Evolutionary conservation across 2,329 filamentous ascomycete species (phyloP), one percentile per base, ranked within the genome.

Genomic region (Colletotrichum australisinense): DNA sequence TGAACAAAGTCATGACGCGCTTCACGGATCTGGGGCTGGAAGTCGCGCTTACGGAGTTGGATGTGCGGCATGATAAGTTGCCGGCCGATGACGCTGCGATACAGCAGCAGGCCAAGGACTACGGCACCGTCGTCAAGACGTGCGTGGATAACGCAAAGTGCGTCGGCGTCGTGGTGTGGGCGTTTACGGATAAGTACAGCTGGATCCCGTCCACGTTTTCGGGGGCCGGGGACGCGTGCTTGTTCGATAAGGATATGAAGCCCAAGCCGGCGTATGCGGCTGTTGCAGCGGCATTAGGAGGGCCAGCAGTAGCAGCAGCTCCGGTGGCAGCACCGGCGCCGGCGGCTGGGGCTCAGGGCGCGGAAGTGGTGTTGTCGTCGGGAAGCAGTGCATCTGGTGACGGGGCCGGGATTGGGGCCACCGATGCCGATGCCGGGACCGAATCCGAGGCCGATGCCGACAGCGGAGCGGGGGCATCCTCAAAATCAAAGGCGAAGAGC

Each of bases 21-120:
- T 90, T 88, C 42, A 81, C 79, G 11, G 83, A 86, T 2, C 86
- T 85, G 16, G 80, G 84, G 14, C 80, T 80, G 42, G 90, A 93
- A 78, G 87, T 92, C 38, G 91, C 91, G 7, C 86, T 93, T 56
- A 93, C 91, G 2, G 91, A 93, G 83, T 85, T 93, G 24, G 93
- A 94, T 78, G 93, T 94, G 77, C 86, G 87, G 60, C 83, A 84
- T n/a, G 89, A 88, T 2, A 83, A 86, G 22, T 76, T 86, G 3
- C 81, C 82, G 14, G 91, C 93, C 78, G 93, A 92, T 76, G 81
- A 86, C 19, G 85, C 87, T 28, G 86, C 89, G 26, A 85, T 86
- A 75, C 86, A 80, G 28, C 83, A 84, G 53, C 89, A 91, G 80
- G 85, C 84, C 0, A 76, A 76, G 16, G 85, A 87, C 74, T 90